Conservation (phyloP, 169 alveolate species). For the Cryptosporidium parvum region DNA sequence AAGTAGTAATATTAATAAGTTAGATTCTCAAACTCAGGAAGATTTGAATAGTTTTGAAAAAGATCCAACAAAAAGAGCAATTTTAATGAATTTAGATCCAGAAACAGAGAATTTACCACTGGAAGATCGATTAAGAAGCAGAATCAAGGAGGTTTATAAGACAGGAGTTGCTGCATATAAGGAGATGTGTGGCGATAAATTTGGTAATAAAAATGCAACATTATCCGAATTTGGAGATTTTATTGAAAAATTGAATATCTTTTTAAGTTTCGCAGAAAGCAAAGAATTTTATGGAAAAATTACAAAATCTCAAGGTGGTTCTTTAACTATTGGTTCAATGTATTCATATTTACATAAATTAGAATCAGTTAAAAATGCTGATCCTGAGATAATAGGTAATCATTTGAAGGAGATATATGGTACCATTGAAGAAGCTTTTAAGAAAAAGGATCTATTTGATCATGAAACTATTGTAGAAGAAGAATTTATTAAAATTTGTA, state of each 20-base stretch:
- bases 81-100: slow-evolving; percentile 26
- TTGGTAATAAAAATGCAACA: neutral
- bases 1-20: neutral
- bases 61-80: slow-evolving; percentile 53
- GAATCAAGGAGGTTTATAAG: slow-evolving; percentile 24
- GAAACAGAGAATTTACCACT: slow-evolving; percentile 33
- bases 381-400: slow-evolving; percentile 39
- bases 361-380: neutral
- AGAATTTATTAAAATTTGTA: slow-evolving; percentile 28
- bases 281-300: slow-evolving; percentile 23
- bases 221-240: slow-evolving; percentile 47
- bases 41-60: neutral
- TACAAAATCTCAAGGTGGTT: slow-evolving; percentile 16
- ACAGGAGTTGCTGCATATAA: slow-evolving; percentile 40
- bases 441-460: neutral
- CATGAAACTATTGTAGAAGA: slow-evolving; percentile 14
- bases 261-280: slow-evolving; percentile 39
- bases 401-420: slow-evolving; percentile 51
- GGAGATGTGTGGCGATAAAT: slow-evolving; percentile 36
- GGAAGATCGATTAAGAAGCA: slow-evolving; percentile 25
- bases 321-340: slow-evolving; percentile 24
- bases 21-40: neutral
- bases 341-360: slow-evolving; percentile 31
- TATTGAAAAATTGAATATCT: slow-evolving; percentile 52
- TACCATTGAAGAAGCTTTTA: slow-evolving; percentile 24